A percentile compares a stretch with the other conserved stretches of the same genome.
These are phyloP conservation scores for Penicillium flavigenum DNA, from an alignment of 495 filamentous ascomycete species.

Conservation along the genomic window DNA sequence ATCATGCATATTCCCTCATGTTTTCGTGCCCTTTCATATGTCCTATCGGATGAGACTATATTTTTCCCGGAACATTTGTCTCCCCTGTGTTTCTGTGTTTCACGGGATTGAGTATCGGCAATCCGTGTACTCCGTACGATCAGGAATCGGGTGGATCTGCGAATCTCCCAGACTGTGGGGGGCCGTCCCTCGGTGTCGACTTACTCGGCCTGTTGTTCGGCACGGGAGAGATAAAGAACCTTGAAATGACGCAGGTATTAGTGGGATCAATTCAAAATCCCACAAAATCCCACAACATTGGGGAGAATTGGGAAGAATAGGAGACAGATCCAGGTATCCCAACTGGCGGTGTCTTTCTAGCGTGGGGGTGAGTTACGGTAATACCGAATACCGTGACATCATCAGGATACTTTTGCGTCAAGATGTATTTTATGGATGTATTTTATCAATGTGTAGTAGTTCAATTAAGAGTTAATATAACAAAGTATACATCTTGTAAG, in stretches of 20 bases:
- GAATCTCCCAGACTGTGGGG: constrained; percentile 7
- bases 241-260: background rate
- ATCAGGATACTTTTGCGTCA: constrained; percentile 1
- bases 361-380: constrained; percentile 28
- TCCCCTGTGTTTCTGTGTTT: background rate
- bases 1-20: background rate
- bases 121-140: background rate
- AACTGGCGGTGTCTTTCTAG: constrained; percentile 20
- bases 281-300: too few species aligned
- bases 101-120: constrained; percentile 8
- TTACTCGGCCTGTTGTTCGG: background rate
- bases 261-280: background rate
- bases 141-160: constrained; percentile 1
- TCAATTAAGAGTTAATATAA: background rate
- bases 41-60: constrained; percentile 5
- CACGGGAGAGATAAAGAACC: constrained; percentile 6
- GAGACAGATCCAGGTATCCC: background rate
- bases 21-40: background rate
- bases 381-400: constrained; percentile 22
- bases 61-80: background rate
- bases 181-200: background rate
- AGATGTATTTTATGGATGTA: too few species aligned
- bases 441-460: background rate
- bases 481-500: background rate
- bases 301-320: too few species aligned